Conservation (phyloP, 2,329 filamentous ascomycete genomes). For the Aspergillus ochraceus region DNA sequence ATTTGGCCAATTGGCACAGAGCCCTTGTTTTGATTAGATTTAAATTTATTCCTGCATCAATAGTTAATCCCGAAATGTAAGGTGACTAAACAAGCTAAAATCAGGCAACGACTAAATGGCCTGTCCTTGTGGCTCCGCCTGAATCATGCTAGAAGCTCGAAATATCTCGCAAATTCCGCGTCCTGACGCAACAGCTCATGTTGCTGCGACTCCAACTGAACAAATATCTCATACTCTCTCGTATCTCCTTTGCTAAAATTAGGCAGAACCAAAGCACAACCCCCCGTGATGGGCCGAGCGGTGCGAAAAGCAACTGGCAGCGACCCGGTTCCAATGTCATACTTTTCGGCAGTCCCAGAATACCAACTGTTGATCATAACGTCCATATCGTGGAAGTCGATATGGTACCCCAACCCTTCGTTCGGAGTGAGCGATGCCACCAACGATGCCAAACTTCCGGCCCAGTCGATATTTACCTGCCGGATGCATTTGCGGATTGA, state of each 20-base stretch:
- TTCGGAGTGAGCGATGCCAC: slow-evolving; percentile 14
- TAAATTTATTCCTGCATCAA: no score
- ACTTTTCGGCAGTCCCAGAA: slow-evolving; percentile 19
- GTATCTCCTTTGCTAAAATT: slow-evolving; percentile 12
- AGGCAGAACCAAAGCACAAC: slow-evolving; percentile 17
- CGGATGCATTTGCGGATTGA: slow-evolving; percentile 22
- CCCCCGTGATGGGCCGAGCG: slow-evolving; percentile 10
- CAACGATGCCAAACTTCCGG: slow-evolving; percentile 15
- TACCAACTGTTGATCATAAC: slow-evolving; percentile 26
- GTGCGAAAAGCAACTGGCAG: slow-evolving; percentile 18
- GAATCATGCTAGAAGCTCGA: slow-evolving; percentile 17
- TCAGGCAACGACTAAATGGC: no score
- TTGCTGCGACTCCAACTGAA: slow-evolving; percentile 17
- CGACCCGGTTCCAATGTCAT: slow-evolving; percentile 19
- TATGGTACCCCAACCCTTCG: slow-evolving; percentile 13
- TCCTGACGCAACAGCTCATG: slow-evolving; percentile 16
- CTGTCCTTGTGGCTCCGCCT: neutral
- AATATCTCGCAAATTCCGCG: slow-evolving; percentile 19
- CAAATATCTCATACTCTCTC: slow-evolving; percentile 18
- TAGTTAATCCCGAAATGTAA: no score
- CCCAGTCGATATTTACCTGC: slow-evolving; percentile 11
- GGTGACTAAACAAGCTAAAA: no score
- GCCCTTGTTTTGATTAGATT: no score
- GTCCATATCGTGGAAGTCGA: slow-evolving; percentile 23
- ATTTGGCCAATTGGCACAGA: no score